Evolutionary conservation across 1,284 basidiomycete species (phyloP).

Genomic region (Apiotrichum sp.): DNA sequence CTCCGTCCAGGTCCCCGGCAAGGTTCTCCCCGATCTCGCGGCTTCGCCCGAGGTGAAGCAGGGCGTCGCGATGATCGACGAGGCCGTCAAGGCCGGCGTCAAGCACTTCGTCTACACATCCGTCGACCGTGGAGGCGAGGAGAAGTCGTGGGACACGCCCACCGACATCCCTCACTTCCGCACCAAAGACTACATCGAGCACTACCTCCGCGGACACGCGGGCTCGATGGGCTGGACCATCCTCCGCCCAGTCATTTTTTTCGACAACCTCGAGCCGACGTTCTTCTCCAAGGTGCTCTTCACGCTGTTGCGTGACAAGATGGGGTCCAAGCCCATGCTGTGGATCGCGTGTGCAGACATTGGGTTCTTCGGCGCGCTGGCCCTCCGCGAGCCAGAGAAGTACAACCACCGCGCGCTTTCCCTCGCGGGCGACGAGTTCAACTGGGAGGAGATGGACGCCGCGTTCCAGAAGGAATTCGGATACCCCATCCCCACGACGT

Average conservation of each 20-base stretch:
- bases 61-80: conserved; percentile 42
- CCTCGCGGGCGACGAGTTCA: conserved; percentile 25
- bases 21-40: neutral
- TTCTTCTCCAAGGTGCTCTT: conserved; percentile 20
- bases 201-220: conserved; percentile 9
- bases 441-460: conserved; percentile 18
- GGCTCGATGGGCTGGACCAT: conserved; percentile 10
- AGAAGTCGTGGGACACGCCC: conserved; percentile 11
- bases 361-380: conserved; percentile 20
- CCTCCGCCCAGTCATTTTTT: conserved; percentile 16
- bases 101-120: conserved; percentile 48
- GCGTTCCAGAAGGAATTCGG: conserved; percentile 14
- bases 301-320: conserved; percentile 13
- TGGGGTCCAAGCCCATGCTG: conserved; percentile 19
- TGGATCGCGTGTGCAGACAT: conserved; percentile 23
- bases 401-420: conserved; percentile 14
- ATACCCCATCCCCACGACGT: conserved; percentile 18
- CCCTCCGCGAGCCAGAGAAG: conserved; percentile 10
- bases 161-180: conserved; percentile 16
- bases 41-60: conserved; percentile 8
- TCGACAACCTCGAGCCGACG: conserved; percentile 13
- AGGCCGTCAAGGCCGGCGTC: conserved; percentile 42
- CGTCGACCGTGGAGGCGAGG: conserved; percentile 27
- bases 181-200: conserved; percentile 15
- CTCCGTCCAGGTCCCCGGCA: conserved; percentile 16